These are phyloP conservation scores for Metschnikowia amazonensis DNA, from an alignment of 805 yeast genomes.

Conservation along the genomic window DNA sequence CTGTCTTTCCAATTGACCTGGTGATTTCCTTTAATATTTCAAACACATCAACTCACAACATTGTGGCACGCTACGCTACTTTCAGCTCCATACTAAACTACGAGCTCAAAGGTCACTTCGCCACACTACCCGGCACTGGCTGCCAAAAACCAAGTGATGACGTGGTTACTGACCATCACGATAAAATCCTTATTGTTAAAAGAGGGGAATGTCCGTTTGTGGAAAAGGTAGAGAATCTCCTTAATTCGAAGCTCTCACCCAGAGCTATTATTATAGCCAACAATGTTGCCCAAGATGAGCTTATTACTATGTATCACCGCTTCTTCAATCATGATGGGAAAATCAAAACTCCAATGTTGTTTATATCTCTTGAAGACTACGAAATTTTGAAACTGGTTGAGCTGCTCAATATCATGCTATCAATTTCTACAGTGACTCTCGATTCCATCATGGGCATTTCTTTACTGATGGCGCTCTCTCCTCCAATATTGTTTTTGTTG, in stretches of 20 bases:
- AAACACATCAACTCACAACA: conserved; percentile 16
- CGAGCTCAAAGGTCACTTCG: conserved; percentile 24
- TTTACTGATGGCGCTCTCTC: conserved; percentile 41
- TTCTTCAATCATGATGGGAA: conserved; percentile 37
- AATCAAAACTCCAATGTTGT: conserved; percentile 48
- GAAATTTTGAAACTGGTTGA: conserved; percentile 9
- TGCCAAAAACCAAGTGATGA: conserved; percentile 22
- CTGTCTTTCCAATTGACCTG: conserved; percentile 42
- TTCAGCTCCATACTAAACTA: conserved; percentile 35
- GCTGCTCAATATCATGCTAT: conserved; percentile 16
- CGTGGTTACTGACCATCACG: conserved; percentile 14
- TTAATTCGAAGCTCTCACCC: conserved; percentile 35
- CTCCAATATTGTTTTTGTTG: conserved; percentile 36
- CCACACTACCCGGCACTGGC: conserved; percentile 27
- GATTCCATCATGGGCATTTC: conserved; percentile 38
- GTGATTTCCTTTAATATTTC: conserved; percentile 29
- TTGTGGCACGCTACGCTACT: conserved; percentile 39
- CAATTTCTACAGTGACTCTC: conserved; percentile 30
- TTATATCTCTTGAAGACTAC: conserved; percentile 46
- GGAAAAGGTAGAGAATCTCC: conserved; percentile 45
- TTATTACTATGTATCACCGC: conserved; percentile 53
- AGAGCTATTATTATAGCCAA: conserved; percentile 55
- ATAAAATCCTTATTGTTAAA: conserved; percentile 22
- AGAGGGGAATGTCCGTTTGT: conserved; percentile 58
- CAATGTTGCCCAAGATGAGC: conserved; percentile 42